A percentile compares a stretch with the other conserved stretches of the same genome.
Conservation (phyloP, 2,329 filamentous ascomycete species). For the Hortaea sp. region DNA sequence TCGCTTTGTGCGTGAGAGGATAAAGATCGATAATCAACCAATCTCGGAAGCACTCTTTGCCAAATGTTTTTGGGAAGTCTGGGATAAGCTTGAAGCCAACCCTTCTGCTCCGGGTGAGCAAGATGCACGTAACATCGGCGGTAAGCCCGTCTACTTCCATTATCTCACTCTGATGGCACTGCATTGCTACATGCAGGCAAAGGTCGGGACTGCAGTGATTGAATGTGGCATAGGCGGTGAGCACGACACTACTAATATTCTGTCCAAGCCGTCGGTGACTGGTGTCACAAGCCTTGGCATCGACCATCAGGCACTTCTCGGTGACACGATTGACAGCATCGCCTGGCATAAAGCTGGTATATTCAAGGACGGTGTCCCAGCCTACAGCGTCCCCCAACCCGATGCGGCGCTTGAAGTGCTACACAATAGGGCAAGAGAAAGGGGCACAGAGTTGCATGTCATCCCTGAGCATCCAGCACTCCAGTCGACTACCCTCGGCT, state of each 20-base stretch:
- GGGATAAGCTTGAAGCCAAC: constrained; percentile 55
- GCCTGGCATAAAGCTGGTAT: constrained; percentile 91
- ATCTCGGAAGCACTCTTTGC: constrained; percentile 61
- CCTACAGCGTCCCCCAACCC: constrained; percentile 53
- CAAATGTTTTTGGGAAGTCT: constrained; percentile 72
- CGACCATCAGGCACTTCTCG: constrained; percentile 74
- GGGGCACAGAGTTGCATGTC: constrained; percentile 37
- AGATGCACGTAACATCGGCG: constrained; percentile 40
- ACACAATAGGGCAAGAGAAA: constrained; percentile 44
- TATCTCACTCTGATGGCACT: constrained; percentile 83
- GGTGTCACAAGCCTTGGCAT: constrained; percentile 75
- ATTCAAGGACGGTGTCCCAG: constrained; percentile 57
- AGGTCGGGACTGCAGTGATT: constrained; percentile 68
- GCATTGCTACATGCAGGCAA: constrained; percentile 68
- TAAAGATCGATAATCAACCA: constrained; percentile 65
- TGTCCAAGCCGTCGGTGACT: constrained; percentile 58
- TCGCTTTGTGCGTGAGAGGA: constrained; percentile 72
- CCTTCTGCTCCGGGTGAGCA: constrained; percentile 34
- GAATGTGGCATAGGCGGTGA: constrained; percentile 94
- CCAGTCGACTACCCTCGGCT: constrained; percentile 42
- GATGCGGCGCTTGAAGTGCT: constrained; percentile 47
- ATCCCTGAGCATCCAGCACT: constrained; percentile 40
- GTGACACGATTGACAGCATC: constrained; percentile 68
- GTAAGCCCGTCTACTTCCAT: constrained; percentile 86
- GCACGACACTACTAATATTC: constrained; percentile 83